Percentiles rank a stretch among this genome's conserved stretches.
These are phyloP conservation scores for Paxillus involutus DNA, from an alignment of 768 basidiomycete species.

Conservation along the genomic window DNA sequence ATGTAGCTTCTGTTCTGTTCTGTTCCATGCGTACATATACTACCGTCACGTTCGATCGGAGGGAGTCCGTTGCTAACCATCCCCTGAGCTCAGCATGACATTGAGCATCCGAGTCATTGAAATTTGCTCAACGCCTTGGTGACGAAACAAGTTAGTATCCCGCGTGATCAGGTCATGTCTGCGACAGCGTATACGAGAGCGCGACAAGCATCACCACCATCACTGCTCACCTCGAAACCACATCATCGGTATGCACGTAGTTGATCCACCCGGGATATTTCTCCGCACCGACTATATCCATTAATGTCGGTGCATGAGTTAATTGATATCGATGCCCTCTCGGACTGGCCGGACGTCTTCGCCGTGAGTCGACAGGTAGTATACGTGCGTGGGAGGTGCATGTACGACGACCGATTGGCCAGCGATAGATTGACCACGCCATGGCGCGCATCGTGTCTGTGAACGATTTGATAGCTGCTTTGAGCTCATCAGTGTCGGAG, in stretches of 20 bases:
- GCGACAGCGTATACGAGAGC: background rate
- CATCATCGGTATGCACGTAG: conserved; percentile 35
- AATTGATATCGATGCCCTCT: conserved; percentile 38
- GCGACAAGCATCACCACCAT: background rate
- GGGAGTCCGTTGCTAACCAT: too few relatives aligned
- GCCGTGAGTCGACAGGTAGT: conserved; percentile 30
- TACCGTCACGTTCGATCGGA: too few relatives aligned
- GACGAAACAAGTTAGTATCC: too few relatives aligned
- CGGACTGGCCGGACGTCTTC: conserved; percentile 33
- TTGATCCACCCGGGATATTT: conserved; percentile 27
- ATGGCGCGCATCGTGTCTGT: conserved; percentile 31
- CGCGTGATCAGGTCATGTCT: conserved; percentile 41
- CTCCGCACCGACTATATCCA: conserved; percentile 18
- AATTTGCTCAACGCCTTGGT: too few relatives aligned
- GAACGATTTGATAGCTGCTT: conserved; percentile 29
- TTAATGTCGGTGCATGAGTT: conserved; percentile 34
- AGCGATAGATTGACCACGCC: conserved; percentile 41
- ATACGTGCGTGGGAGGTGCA: conserved; percentile 42
- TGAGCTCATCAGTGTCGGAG: conserved; percentile 4
- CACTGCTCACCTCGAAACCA: conserved; percentile 29
- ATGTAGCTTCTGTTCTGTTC: too few relatives aligned
- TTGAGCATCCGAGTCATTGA: too few relatives aligned
- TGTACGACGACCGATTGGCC: conserved; percentile 38
- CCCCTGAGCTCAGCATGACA: too few relatives aligned
- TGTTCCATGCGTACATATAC: too few relatives aligned